Evolutionary conservation across 106 monocot species (phyloP).

Genomic region (Platanthera guangdongensis): DNA sequence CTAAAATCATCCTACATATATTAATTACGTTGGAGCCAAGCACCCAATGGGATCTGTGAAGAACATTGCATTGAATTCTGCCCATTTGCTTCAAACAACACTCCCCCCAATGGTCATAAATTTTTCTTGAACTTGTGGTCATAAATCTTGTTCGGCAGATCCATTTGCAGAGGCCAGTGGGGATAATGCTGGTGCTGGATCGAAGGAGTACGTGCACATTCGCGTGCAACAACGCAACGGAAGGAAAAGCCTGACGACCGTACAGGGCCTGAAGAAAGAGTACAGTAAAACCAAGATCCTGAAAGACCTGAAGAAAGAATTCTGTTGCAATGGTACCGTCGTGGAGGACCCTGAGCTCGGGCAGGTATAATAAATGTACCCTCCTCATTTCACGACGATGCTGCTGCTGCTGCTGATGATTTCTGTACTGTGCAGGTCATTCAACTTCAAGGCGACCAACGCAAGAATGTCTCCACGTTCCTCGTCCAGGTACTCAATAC

Average conservation of each 20-base stretch:
- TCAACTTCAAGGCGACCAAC: conserved; percentile 28
- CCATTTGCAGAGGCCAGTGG: conserved; percentile 8
- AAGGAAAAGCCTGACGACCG: conserved; percentile 4
- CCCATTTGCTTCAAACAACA: too few relatives aligned
- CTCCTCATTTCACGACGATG: background rate
- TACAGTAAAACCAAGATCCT: conserved; percentile 6
- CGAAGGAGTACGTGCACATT: conserved; percentile 9
- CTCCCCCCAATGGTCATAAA: too few relatives aligned
- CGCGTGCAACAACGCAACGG: conserved; percentile 9
- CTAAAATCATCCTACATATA: too few relatives aligned
- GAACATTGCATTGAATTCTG: too few relatives aligned
- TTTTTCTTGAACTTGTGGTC: background rate
- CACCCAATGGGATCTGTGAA: too few relatives aligned
- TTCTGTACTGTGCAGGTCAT: conserved; percentile 14
- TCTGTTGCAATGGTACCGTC: conserved; percentile 8
- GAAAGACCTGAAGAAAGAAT: conserved; percentile 11
- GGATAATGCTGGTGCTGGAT: conserved; percentile 1
- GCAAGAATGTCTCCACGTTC: conserved; percentile 27
- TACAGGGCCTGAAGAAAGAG: conserved; percentile 9
- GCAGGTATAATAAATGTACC: background rate
- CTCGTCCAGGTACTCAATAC: conserved; percentile 12
- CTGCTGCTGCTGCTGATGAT: background rate
- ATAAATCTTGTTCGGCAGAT: background rate
- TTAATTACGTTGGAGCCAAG: too few relatives aligned
- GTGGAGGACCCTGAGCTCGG: conserved; percentile 6